A percentile compares a stretch with the other conserved stretches of the same genome.
Conservation (phyloP, 2,329 filamentous ascomycete species). For the Corynespora cassiicola region DNA sequence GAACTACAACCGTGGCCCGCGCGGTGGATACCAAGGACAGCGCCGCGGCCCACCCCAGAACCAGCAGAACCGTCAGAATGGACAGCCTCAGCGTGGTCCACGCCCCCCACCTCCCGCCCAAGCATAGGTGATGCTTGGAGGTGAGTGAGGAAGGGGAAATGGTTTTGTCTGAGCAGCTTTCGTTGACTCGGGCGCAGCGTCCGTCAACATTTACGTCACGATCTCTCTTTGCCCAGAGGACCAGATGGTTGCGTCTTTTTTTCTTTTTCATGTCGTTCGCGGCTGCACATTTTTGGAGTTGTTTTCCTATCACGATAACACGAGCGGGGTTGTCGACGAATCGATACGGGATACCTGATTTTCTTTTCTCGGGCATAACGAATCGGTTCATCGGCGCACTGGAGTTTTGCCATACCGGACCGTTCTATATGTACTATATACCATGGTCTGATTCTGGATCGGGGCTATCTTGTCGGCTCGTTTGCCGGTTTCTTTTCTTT, state of each 20-base stretch:
- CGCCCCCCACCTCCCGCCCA: slow-evolving; percentile 39
- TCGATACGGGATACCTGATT: slow-evolving; percentile 44
- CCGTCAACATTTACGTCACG: slow-evolving; percentile 28
- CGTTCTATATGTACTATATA: slow-evolving; percentile 46
- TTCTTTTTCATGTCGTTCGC: slow-evolving; percentile 19
- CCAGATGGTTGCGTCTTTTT: slow-evolving; percentile 28
- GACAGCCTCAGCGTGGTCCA: slow-evolving; percentile 41
- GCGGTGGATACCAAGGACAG: slow-evolving; percentile 41
- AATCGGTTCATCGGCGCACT: slow-evolving; percentile 41
- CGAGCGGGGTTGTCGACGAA: slow-evolving; percentile 37
- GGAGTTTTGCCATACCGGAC: slow-evolving; percentile 41
- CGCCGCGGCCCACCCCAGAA: slow-evolving; percentile 30
- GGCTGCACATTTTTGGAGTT: slow-evolving; percentile 36
- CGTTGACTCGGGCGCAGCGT: slow-evolving; percentile 27
- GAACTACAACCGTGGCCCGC: slow-evolving; percentile 34
- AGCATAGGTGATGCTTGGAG: slow-evolving; percentile 28
- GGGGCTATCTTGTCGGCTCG: slow-evolving; percentile 15
- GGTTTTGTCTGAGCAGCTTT: slow-evolving; percentile 36
- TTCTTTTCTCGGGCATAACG: slow-evolving; percentile 35
- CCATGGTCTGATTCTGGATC: slow-evolving; percentile 35
- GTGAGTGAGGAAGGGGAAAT: slow-evolving; percentile 16
- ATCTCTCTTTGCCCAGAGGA: slow-evolving; percentile 37
- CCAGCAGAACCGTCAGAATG: slow-evolving; percentile 42
- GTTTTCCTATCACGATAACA: slow-evolving; percentile 36
- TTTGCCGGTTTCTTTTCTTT: slow-evolving; percentile 12